A percentile compares a stretch with the other conserved stretches of the same genome.
Conservation (phyloP, 495 filamentous ascomycete genomes). For the Hyaloscypha hepaticicola region DNA sequence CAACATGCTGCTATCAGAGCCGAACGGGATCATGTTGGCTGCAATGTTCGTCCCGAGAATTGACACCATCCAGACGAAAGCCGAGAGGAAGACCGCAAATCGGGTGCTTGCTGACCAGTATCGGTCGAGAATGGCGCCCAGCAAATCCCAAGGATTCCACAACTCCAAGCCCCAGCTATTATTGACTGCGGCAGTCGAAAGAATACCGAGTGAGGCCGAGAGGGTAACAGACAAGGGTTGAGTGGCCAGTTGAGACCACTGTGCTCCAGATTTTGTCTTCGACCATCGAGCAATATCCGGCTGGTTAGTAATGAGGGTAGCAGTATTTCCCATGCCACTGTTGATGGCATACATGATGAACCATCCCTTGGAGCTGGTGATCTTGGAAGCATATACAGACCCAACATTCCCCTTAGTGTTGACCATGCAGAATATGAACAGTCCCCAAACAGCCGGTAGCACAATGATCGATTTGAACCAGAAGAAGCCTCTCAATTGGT, state of each 20-base stretch:
- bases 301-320: conserved; percentile 45
- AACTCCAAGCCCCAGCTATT: conserved; percentile 39
- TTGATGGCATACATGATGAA: conserved; percentile 44
- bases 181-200: conserved; percentile 43
- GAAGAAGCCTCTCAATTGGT: conserved; percentile 35
- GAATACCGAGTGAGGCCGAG: conserved; percentile 43
- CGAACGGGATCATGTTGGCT: conserved; percentile 41
- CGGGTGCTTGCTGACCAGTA: conserved; percentile 33
- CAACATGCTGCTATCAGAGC: conserved; percentile 42
- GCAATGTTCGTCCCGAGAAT: conserved; percentile 40
- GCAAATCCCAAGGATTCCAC: conserved; percentile 32
- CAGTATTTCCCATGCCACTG: conserved; percentile 43
- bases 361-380: conserved; percentile 34
- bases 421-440: conserved; percentile 43
- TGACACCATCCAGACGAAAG: conserved; percentile 35
- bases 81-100: conserved; percentile 40
- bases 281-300: conserved; percentile 44
- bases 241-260: conserved; percentile 41
- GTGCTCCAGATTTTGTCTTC: conserved; percentile 35
- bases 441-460: conserved; percentile 35
- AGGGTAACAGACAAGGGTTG: conserved; percentile 43
- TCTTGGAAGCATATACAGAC: conserved; percentile 28
- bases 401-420: conserved; percentile 41
- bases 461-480: conserved; percentile 37
- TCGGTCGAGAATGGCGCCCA: conserved; percentile 28